Conservation (phyloP, 176 grass and related monocot species). For the Bromus sterilis region DNA sequence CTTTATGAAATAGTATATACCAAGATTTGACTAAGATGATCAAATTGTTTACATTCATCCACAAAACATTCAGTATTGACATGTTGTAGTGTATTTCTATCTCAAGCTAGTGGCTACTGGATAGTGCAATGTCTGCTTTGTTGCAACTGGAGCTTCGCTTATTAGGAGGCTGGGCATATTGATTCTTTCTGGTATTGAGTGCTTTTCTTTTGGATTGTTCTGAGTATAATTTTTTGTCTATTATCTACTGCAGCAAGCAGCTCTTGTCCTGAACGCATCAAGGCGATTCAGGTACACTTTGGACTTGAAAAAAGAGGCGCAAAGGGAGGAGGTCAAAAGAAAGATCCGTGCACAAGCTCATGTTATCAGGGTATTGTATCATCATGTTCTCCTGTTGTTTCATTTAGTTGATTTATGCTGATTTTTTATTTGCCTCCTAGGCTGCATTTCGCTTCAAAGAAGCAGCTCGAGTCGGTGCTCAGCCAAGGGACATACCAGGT, state of each 20-base stretch:
- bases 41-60: neutral
- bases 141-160: neutral
- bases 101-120: neutral
- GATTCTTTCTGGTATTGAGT: neutral
- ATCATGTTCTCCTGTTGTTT: neutral
- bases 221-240: neutral
- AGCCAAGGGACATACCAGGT: constrained; percentile 28
- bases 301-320: constrained; percentile 77
- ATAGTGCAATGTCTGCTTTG: neutral
- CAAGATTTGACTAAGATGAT: neutral
- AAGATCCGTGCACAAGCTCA: constrained; percentile 89
- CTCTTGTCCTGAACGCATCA: constrained; percentile 83
- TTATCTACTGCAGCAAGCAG: constrained; percentile 53
- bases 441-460: constrained; percentile 82
- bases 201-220: neutral
- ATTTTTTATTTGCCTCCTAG: constrained; percentile 33
- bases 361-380: constrained; percentile 54
- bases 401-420: neutral
- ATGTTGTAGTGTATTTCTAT: neutral
- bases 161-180: neutral
- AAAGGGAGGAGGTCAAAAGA: constrained; percentile 62
- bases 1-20: neutral
- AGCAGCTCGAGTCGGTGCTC: constrained; percentile 38
- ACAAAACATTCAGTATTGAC: neutral
- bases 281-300: constrained; percentile 90